Conservation (phyloP, 1,284 basidiomycete genomes). For the Trametes polyzona region DNA sequence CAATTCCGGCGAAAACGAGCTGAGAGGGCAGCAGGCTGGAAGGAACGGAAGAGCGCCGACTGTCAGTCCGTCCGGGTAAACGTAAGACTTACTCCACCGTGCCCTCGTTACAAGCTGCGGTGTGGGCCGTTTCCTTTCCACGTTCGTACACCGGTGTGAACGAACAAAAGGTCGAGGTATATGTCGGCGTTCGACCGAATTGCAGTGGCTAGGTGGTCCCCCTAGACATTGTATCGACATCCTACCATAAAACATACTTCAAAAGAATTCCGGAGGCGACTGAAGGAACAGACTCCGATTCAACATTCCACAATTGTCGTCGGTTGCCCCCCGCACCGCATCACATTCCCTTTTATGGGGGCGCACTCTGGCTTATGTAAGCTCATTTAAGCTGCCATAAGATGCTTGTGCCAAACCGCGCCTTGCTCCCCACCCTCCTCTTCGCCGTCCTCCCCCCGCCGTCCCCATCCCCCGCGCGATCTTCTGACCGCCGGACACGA, state of each 20-base stretch:
- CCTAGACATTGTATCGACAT: too few species aligned
- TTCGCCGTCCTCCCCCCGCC: background rate
- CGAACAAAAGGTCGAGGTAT: too few species aligned
- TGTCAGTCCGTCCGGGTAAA: constrained; percentile 10
- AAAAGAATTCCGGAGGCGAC: background rate
- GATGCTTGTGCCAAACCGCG: constrained; percentile 3
- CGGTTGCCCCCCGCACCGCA: constrained; percentile 33
- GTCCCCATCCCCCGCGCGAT: background rate
- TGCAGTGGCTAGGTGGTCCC: too few species aligned
- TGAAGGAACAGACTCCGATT: constrained; percentile 8
- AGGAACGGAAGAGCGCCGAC: background rate
- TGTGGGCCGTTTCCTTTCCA: too few species aligned
- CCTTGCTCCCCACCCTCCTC: constrained; percentile 9
- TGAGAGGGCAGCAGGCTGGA: background rate
- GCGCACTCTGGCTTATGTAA: constrained; percentile 26
- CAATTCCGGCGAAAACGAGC: background rate
- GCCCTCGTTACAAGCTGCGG: constrained; percentile 7
- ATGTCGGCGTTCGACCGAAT: too few species aligned
- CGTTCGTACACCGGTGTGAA: too few species aligned
- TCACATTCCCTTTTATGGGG: constrained; percentile 24
- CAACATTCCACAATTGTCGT: constrained; percentile 24
- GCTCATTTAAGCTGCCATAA: constrained; percentile 24
- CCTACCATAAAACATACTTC: too few species aligned
- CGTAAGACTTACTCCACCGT: constrained; percentile 8
- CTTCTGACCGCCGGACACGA: background rate